Evolutionary conservation across 2,329 filamentous ascomycete genomes (phyloP), one percentile per base, ranked within the genome.

Genomic region (Epichloe bromicola): DNA sequence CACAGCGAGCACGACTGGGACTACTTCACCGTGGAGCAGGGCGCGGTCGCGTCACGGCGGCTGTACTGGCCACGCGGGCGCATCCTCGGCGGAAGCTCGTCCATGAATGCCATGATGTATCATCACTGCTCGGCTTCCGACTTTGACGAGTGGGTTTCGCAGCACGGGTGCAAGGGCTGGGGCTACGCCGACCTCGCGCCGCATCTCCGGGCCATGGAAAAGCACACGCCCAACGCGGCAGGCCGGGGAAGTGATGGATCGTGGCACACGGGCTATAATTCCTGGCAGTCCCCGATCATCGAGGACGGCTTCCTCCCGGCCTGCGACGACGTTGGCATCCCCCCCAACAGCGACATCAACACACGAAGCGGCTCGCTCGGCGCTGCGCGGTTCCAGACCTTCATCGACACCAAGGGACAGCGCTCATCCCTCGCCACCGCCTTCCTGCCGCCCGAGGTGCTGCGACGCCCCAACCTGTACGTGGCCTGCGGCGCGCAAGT

Each of bases 41-140:
- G 53, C 7, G 54, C 51, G 11, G 50, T 61, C 4, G 58, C 59
- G 7, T 54, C 51, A 26, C 55, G 59, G 17, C 42, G 50, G 30
- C 46, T 61, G 42, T 59, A 55, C 49, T 59, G 59, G 52, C 53
- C 59, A 15, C 57, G 59, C 15, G 58, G 58, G 15, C 54, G 54
- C 11, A 53, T 61, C 40, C 52, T 59, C 6, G 59, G 59, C 10
- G 59, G 59, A 30, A 57, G 52, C 11, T 54, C 56, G 0, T 56
- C 53, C 15, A 54, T 61, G 40, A 61, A 61, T 46, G 57, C 59
- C 50, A 60, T 61, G 55, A 58, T 57, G 45, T 57, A 56, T 38
- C 57, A 58, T 46, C 55, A 57, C 48, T 56, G 55, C 43, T 53
- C 54, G 34, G 48, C 53, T 14, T 58, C 55, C 4, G 57, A 58